Evolutionary conservation across 352 stramenopile genomes (phyloP), one percentile per base, ranked within the genome.

Genomic region (Peronosclerospora sorghi): DNA sequence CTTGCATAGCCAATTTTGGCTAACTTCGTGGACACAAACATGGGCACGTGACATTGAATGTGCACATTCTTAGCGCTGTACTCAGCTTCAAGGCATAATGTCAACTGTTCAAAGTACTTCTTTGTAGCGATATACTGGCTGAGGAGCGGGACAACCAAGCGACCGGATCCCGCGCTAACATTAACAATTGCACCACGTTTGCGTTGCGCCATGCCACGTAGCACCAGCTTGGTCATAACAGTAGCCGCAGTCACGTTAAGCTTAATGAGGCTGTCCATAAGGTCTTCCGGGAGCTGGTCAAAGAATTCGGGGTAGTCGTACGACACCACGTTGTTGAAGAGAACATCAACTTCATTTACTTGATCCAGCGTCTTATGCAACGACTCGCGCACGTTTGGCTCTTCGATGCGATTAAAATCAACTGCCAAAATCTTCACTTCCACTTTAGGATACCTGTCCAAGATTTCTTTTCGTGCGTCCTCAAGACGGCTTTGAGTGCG

Each of bases 241-340:
- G 76, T 85, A 35, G 72, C 66, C 30, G 72, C 66, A 23, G 75
- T 79, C 41, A 88, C 61, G 54, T 89, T 90, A 21, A 90, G 75
- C 58, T 93, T 95, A 53, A 97, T 90, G 30, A 98, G 71, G 52
- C 80, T 76, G 45, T 84, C 56, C 18, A 98, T 73, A 51, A 96
- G 90, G 21, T 96, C 82, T 35, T 97, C 83, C 1, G 83, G 64
- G 35, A 99, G 73, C 62, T 99, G 94, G 45, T 97, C 74, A 72
- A 98, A 99, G 77, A 95, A 99, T 68, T 75, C 85, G 5, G 96
- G 94, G 65, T 97, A 98, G 41, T 96, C 87, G 73, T 99, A 99
- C 47, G 85, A 97, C 32, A 98, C 96, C 17, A 99, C 96, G 69
- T 99, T 99, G 79, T 99, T 99, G 53, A 99, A 86, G 24, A 99